Evolutionary conservation across 2,329 filamentous ascomycete genomes (phyloP), one percentile per base, ranked within the genome.

Genomic region (Colletotrichum australisinense): DNA sequence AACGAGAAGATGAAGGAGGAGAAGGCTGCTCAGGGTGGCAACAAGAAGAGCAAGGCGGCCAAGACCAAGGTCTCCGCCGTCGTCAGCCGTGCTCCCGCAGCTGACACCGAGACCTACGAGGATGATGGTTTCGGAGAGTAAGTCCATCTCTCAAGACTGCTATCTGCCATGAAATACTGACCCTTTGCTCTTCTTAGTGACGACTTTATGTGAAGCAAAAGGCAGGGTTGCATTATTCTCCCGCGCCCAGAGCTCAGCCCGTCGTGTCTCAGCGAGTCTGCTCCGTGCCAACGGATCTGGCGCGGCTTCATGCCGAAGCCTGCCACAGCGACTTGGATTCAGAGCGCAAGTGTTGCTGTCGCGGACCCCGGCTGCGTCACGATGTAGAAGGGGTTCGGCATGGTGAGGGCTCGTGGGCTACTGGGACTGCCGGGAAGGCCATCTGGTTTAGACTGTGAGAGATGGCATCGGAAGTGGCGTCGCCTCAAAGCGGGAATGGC

Each of bases 1-100:
- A 99, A 99, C 82, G 97, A 98, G 90, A 98, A 97, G 89, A 93
- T 98, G 93, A 97, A 95, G 88, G 95, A 98, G 84, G 97, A 99
- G 89, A 98, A 98, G 89, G 92, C 93, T 4, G 91, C 94, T 4
- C 95, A 98, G 76, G 98, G 98, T 88, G 92, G 94, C 67, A 94
- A 93, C 79, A 99, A 98, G 93, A 99, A 98, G 91, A 92, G 88
- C 78, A 98, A 98, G 90, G 95, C 95, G 5, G 93, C 94, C 75
- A 98, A 98, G 91, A 97, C 93, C 52, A 99, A 99, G 91, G 91
- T 94, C 22, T 93, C 91, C 7, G 87, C 98, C 63, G 93, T 94
- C 68, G 91, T 93, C 72, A 86, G 84, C 80, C 86, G 93, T 80
- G 84, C 88, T 78, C 88, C 88, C 75, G 84, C 85, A 63, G 88